Conservation (phyloP, 495 filamentous ascomycete species). For the Trypethelium eluteriae region DNA sequence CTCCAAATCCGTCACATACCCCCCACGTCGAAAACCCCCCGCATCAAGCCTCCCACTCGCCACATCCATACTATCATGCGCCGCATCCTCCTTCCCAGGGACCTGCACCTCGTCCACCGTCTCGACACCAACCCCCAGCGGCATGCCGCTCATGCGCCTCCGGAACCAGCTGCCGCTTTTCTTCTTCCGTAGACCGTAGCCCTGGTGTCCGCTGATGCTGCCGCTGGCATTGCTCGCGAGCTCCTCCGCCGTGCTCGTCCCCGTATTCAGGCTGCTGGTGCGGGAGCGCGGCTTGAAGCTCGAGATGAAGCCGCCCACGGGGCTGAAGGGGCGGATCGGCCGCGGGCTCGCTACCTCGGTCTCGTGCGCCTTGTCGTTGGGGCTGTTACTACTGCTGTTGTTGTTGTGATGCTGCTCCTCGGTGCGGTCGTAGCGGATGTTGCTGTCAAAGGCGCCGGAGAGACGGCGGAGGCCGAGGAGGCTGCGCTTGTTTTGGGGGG, state of each 20-base stretch:
- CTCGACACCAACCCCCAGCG: conserved; percentile 3
- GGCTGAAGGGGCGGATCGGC: background rate
- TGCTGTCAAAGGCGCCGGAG: conserved; percentile 6
- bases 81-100: background rate
- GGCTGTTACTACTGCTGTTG: background rate
- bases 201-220: background rate
- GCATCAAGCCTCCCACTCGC: background rate
- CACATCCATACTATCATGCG: background rate
- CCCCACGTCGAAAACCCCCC: background rate
- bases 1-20: conserved; percentile 9
- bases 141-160: conserved; percentile 5
- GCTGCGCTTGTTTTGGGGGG: background rate
- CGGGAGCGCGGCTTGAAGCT: conserved; percentile 1
- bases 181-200: conserved; percentile 3
- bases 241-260: background rate
- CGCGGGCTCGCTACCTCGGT: background rate
- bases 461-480: conserved; percentile 2
- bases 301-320: conserved; percentile 1
- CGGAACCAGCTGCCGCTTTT: conserved; percentile 9
- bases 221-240: background rate
- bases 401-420: background rate
- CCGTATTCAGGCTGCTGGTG: conserved; percentile 3
- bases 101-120: conserved; percentile 5
- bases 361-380: background rate
- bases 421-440: background rate